Percentiles rank a stretch among this genome's conserved stretches.
These are phyloP conservation scores for Dentipellis sp. DNA, from an alignment of 768 basidiomycete species.

Conservation along the genomic window DNA sequence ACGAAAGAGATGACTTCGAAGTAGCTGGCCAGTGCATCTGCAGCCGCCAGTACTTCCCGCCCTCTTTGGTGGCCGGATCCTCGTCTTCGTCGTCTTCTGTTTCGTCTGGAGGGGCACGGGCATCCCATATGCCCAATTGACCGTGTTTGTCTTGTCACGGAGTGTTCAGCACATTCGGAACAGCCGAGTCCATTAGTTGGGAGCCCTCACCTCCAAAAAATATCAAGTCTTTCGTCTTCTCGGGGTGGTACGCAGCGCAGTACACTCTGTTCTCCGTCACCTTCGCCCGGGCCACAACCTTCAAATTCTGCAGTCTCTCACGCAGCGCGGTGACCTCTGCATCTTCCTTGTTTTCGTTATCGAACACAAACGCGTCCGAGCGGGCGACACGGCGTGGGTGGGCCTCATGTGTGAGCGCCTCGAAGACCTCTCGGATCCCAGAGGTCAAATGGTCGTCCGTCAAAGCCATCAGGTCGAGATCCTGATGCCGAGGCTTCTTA, in stretches of 20 bases:
- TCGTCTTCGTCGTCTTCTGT: constrained; percentile 56
- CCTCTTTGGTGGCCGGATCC: constrained; percentile 33
- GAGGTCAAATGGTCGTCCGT: constrained; percentile 30
- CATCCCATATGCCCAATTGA: constrained; percentile 80
- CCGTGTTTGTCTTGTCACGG: constrained; percentile 63
- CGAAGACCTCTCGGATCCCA: constrained; percentile 36
- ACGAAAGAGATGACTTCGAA: constrained; percentile 70
- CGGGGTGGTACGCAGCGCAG: constrained; percentile 75
- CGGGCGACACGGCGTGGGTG: constrained; percentile 32
- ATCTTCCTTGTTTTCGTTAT: constrained; percentile 35
- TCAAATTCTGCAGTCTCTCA: constrained; percentile 43
- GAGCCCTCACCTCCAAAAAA: constrained; percentile 65
- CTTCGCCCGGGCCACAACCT: constrained; percentile 70
- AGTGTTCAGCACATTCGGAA: neutral
- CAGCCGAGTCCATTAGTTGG: neutral
- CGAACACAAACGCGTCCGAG: constrained; percentile 44
- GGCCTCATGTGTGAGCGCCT: constrained; percentile 26
- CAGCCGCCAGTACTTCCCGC: constrained; percentile 73
- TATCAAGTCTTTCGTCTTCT: constrained; percentile 70
- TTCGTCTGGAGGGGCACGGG: constrained; percentile 60
- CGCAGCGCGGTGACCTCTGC: constrained; percentile 44
- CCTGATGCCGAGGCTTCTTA: constrained; percentile 59
- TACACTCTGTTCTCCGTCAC: constrained; percentile 71
- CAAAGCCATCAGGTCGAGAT: constrained; percentile 51
- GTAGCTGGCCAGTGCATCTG: constrained; percentile 82